Percentiles rank a stretch among this genome's conserved stretches.
Evolutionary conservation across 1,139 yeast species (phyloP).

Genomic region (Blastobotrys raffinosifermentans): DNA sequence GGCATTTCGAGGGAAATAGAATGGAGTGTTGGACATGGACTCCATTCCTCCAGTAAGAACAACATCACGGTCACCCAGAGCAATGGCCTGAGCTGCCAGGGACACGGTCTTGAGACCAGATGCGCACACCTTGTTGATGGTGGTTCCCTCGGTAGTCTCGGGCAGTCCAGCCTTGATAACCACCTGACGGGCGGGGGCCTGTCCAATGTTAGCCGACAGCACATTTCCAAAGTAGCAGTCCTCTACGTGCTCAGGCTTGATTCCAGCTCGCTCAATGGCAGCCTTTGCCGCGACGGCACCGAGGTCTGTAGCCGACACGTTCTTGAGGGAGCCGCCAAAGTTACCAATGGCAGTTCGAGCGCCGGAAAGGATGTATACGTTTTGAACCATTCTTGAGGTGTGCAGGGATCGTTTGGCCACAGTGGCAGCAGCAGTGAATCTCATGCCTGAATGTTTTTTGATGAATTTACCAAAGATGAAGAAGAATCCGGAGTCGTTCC

Average conservation of each 20-base stretch:
- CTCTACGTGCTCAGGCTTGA: constrained; percentile 45
- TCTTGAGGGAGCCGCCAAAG: constrained; percentile 49
- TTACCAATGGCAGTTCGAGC: constrained; percentile 58
- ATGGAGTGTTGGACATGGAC: constrained; percentile 57
- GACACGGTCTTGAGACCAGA: constrained; percentile 54
- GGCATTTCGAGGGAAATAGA: constrained; percentile 37
- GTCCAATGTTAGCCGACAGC: constrained; percentile 54
- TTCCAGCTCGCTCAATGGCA: constrained; percentile 50
- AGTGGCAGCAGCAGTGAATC: too few species aligned
- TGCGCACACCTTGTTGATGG: constrained; percentile 59
- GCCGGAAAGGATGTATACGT: constrained; percentile 48
- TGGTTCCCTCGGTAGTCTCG: constrained; percentile 47
- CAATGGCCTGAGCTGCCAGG: constrained; percentile 50
- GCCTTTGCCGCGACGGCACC: constrained; percentile 53
- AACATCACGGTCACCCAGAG: constrained; percentile 48
- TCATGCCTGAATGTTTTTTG: too few species aligned
- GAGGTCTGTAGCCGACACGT: constrained; percentile 47
- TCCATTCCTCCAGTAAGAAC: constrained; percentile 61
- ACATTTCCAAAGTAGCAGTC: constrained; percentile 55
- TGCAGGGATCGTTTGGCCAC: constrained; percentile 4
- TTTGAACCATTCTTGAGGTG: constrained; percentile 5
- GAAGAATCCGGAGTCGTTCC: too few species aligned
- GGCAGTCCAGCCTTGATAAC: constrained; percentile 55
- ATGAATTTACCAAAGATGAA: too few species aligned
- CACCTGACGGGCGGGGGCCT: constrained; percentile 61